These are phyloP conservation scores for Reticulascus tulasneorum DNA, from an alignment of 2,329 filamentous ascomycete species.

Conservation along the genomic window DNA sequence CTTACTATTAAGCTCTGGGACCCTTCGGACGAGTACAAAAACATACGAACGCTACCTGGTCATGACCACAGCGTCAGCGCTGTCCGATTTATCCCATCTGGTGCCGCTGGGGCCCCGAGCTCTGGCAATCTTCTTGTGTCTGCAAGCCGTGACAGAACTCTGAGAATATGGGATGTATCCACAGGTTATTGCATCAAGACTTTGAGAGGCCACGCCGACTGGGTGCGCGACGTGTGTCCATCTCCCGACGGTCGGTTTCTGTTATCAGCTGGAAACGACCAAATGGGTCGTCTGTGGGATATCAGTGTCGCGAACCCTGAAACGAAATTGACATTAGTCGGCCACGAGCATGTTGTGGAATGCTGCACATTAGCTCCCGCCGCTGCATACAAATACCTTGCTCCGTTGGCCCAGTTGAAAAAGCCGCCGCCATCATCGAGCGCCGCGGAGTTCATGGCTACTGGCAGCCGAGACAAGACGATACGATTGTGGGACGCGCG, in stretches of 20 bases:
- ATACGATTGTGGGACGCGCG: constrained; percentile 87
- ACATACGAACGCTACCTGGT: constrained; percentile 83
- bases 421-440: constrained; percentile 71
- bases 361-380: constrained; percentile 85
- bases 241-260: constrained; percentile 81
- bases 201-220: constrained; percentile 78
- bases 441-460: constrained; percentile 83
- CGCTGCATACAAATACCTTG: constrained; percentile 71
- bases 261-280: constrained; percentile 78
- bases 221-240: constrained; percentile 85
- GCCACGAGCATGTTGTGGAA: constrained; percentile 82
- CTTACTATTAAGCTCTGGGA: constrained; percentile 96
- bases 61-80: constrained; percentile 91
- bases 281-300: constrained; percentile 82
- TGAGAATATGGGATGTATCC: constrained; percentile 88
- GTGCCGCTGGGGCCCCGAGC: constrained; percentile 71
- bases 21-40: constrained; percentile 88
- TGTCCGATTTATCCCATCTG: constrained; percentile 82
- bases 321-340: constrained; percentile 73
- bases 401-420: constrained; percentile 75
- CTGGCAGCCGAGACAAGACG: constrained; percentile 83
- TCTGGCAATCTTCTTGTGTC: constrained; percentile 83
- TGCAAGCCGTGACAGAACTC: constrained; percentile 77
- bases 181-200: constrained; percentile 92
- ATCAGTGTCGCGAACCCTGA: constrained; percentile 65